Evolutionary conservation across 2,329 filamentous ascomycete species (phyloP), one percentile per base, ranked within the genome.

Genomic region (Fusarium sp.): DNA sequence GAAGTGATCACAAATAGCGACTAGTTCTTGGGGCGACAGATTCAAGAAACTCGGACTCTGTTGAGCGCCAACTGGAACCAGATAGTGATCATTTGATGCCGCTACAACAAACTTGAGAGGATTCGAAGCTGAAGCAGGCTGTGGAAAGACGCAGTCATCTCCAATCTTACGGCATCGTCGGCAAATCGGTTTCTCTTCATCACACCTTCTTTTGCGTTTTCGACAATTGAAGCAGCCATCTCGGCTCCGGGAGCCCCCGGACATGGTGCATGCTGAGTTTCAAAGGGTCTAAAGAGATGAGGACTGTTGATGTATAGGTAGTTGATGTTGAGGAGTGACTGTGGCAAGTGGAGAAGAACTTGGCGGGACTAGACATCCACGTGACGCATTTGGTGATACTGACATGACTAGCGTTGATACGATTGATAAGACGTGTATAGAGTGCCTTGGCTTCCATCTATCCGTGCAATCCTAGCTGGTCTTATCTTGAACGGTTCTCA

Each of bases 171-270:
- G 60, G 33, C 71, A 74, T 13, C 62, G 47, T 31, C 33, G 31
- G 42, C 71, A 74, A 1, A 51, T 7, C 4, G 72, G 72, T 17
- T 74, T 74, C 21, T 70, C 40, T 19, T 70, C 56, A 67, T 86
- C 83, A 72, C 85, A 87, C 53, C 80, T 79, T n/a, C 84, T 74
- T 69, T 85, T 86, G 58, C 85, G 79, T 62, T 83, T 84, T 56
- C 85, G 79, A 68, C 85, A 85, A 58, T 82, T 81, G 57, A 79
- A 80, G 75, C 83, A 85, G 54, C 72, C 71, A 9, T 69, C 58
- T 34, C 71, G 72, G 49, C 71, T 70, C 36, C 70, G 69, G 33
- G 67, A 69, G 61, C 71, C 71, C 56, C 62, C 49, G 34, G 58
- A 31, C 72, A 73, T 74, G 56, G 55, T 60, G 62, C 66, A 70